Conservation (phyloP, 768 basidiomycete species). For the Agrocybe praecox region DNA sequence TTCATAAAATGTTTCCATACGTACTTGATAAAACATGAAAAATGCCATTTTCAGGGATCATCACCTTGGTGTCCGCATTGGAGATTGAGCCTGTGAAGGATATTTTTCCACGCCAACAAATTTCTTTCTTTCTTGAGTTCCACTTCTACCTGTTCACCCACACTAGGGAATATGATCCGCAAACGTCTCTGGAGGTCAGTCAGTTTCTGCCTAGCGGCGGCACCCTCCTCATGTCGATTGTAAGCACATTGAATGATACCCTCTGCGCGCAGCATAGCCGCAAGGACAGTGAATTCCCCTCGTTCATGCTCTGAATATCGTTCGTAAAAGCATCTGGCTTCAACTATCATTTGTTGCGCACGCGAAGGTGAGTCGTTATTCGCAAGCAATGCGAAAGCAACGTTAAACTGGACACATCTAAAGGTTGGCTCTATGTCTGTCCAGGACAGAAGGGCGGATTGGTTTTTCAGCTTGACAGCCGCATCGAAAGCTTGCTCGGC, state of each 20-base stretch:
- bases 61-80: conserved; percentile 7
- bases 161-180: conserved; percentile 1
- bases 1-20: no score
- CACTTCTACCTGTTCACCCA: conserved; percentile 5
- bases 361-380: neutral
- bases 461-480: conserved; percentile 1
- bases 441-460: conserved; percentile 7
- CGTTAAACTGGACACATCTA: conserved; percentile 1
- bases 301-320: neutral
- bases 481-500: conserved; percentile 9
- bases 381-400: conserved; percentile 4
- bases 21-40: no score
- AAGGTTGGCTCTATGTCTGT: conserved; percentile 8
- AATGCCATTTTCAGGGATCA: no score
- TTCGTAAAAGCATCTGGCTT: conserved; percentile 6
- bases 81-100: conserved; percentile 7
- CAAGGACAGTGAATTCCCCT: neutral
- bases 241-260: neutral
- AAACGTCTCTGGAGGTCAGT: conserved; percentile 6
- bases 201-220: neutral
- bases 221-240: conserved; percentile 8
- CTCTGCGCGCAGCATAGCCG: neutral
- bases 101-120: conserved; percentile 1
- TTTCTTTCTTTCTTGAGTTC: conserved; percentile 3
- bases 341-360: neutral